A percentile compares a stretch with the other conserved stretches of the same genome.
Conservation (phyloP, 2,329 filamentous ascomycete genomes). For the Verticillium nubilum region DNA sequence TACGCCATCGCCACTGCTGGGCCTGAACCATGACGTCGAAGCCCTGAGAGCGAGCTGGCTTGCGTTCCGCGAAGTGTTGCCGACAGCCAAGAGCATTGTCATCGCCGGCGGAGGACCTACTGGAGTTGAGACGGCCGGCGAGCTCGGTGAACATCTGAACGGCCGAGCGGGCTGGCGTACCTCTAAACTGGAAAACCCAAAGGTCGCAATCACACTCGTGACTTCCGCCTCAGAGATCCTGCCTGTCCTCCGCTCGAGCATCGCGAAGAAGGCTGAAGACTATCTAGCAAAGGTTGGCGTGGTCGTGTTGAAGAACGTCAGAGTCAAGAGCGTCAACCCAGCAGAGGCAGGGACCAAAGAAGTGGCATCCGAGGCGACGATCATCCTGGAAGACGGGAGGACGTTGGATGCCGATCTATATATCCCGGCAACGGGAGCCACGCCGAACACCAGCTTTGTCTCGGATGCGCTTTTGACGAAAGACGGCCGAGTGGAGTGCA, state of each 20-base stretch:
- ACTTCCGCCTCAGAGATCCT: constrained; percentile 32
- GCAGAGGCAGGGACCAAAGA: constrained; percentile 19
- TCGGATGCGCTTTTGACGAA: constrained; percentile 18
- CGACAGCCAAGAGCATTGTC: constrained; percentile 33
- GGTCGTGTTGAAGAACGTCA: constrained; percentile 32
- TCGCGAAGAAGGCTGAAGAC: constrained; percentile 34
- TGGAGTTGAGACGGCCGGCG: constrained; percentile 45
- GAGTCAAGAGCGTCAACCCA: constrained; percentile 27
- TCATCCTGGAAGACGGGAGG: constrained; percentile 33
- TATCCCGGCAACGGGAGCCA: constrained; percentile 37
- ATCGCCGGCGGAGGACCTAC: constrained; percentile 46
- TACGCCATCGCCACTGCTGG: constrained; percentile 36
- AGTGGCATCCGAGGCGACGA: constrained; percentile 19
- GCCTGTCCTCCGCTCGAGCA: constrained; percentile 27
- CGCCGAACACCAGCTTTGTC: constrained; percentile 35
- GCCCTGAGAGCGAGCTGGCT: constrained; percentile 27
- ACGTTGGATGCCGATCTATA: constrained; percentile 38
- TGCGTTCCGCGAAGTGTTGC: constrained; percentile 31
- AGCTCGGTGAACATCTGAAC: constrained; percentile 46
- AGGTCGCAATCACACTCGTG: constrained; percentile 38
- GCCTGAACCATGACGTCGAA: constrained; percentile 28
- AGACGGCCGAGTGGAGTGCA: constrained; percentile 32
- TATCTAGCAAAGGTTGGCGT: constrained; percentile 40
- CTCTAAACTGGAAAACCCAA: constrained; percentile 21
- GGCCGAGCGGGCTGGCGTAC: constrained; percentile 32